These are phyloP conservation scores for Pythium scleroteichum DNA, from an alignment of 352 stramenopile species.

Conservation along the genomic window DNA sequence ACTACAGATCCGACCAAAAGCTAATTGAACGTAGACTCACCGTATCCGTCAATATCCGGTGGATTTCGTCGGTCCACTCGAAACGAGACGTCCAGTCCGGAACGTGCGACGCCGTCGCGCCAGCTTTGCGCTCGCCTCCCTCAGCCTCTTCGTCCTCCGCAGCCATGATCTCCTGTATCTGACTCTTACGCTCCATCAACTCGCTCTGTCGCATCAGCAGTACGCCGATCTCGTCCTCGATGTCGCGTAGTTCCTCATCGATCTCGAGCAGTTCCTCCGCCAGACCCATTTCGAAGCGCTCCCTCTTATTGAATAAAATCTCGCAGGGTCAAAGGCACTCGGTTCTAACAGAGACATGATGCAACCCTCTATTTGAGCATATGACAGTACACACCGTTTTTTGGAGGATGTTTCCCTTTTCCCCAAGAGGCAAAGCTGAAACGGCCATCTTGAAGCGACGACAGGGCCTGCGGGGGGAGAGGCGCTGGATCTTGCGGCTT, in stretches of 20 bases:
- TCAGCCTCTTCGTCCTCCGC: constrained; percentile 8
- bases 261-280: constrained; percentile 47
- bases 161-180: constrained; percentile 40
- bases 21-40: constrained; percentile 3
- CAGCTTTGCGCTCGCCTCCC: not conserved
- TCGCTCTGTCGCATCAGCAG: constrained; percentile 57
- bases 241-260: constrained; percentile 50
- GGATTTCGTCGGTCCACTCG: constrained; percentile 37
- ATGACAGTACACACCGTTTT: constrained; percentile 22
- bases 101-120: not conserved
- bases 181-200: constrained; percentile 44
- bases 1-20: not conserved
- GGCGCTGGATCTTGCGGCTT: not conserved
- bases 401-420: constrained; percentile 19
- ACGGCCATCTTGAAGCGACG: constrained; percentile 28
- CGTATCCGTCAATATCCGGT: constrained; percentile 5
- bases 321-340: not conserved
- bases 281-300: constrained; percentile 6
- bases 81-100: constrained; percentile 45
- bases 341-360: constrained; percentile 4
- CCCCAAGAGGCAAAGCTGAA: constrained; percentile 10
- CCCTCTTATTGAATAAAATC: constrained; percentile 13
- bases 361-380: not conserved
- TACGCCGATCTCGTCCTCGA: constrained; percentile 55
- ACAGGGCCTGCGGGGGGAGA: not conserved